Conservation (phyloP, 1,139 yeast genomes). For the Debaryomyces psychrophilus region DNA sequence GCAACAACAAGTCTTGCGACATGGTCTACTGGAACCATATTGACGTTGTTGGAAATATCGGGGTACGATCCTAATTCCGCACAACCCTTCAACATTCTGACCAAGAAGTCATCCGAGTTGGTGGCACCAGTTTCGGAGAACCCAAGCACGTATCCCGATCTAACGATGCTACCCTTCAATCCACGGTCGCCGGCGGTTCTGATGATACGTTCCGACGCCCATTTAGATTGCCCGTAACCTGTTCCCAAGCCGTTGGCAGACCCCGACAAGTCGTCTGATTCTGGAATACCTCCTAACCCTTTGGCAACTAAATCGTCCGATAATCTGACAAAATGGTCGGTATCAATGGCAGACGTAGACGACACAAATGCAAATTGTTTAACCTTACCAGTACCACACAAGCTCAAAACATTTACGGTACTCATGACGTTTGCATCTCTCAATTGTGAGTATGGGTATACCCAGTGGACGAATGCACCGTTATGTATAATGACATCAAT, state of each 20-base stretch:
- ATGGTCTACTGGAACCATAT: slow-evolving; percentile 98
- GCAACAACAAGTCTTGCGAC: slow-evolving; percentile 92
- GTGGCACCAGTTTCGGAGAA: slow-evolving; percentile 81
- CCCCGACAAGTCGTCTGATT: slow-evolving; percentile 80
- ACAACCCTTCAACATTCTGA: slow-evolving; percentile 93
- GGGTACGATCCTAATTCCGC: slow-evolving; percentile 86
- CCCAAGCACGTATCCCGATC: slow-evolving; percentile 97
- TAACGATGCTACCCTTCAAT: slow-evolving; percentile 80
- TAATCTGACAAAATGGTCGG: slow-evolving; percentile 73
- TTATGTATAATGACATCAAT: slow-evolving; percentile 90
- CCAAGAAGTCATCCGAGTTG: slow-evolving; percentile 93
- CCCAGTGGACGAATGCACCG: slow-evolving; percentile 99
- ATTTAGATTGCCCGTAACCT: slow-evolving; percentile 96
- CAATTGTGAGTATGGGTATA: slow-evolving; percentile 86
- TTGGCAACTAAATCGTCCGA: slow-evolving; percentile 69
- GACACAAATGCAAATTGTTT: slow-evolving; percentile 91
- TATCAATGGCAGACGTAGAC: slow-evolving; percentile 90
- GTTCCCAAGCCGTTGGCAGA: slow-evolving; percentile 80
- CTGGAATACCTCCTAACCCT: slow-evolving; percentile 76
- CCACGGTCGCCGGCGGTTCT: slow-evolving; percentile 89
- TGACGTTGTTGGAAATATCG: slow-evolving; percentile 81
- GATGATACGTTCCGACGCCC: slow-evolving; percentile 93
- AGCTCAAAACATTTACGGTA: slow-evolving; percentile 78
- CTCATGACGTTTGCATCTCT: slow-evolving; percentile 94
- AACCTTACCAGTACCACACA: slow-evolving; percentile 81